Evolutionary conservation across 1,139 yeast genomes (phyloP).

Genomic region (Chernovozyma sophiae-reginae): DNA sequence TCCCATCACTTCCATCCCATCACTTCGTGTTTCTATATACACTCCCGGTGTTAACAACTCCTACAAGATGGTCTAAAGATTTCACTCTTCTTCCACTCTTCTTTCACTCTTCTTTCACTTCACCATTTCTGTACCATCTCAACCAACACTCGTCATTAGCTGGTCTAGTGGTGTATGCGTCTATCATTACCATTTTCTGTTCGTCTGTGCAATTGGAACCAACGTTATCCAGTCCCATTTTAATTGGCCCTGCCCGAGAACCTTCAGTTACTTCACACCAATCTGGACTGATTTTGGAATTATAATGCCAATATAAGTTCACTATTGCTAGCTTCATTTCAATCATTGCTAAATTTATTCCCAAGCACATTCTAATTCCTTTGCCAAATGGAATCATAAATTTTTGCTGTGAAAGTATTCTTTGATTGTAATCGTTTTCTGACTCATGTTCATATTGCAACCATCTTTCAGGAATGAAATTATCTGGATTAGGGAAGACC

Average conservation of each 20-base stretch:
- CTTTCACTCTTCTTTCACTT: neutral
- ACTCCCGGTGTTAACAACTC: too few relatives aligned
- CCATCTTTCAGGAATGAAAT: slow-evolving; percentile 64
- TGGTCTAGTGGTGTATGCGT: slow-evolving; percentile 50
- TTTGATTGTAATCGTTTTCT: slow-evolving; percentile 24
- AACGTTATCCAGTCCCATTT: slow-evolving; percentile 20
- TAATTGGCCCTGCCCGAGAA: slow-evolving; percentile 14
- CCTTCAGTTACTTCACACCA: slow-evolving; percentile 37
- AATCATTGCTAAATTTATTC: slow-evolving; percentile 62
- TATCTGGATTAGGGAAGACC: slow-evolving; percentile 49
- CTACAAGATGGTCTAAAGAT: too few relatives aligned
- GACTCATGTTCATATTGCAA: slow-evolving; percentile 32
- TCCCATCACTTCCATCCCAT: too few relatives aligned
- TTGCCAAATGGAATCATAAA: slow-evolving; percentile 68
- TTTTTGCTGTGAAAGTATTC: slow-evolving; percentile 45
- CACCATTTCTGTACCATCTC: slow-evolving; percentile 27
- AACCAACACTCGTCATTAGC: slow-evolving; percentile 50
- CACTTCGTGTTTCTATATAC: too few relatives aligned
- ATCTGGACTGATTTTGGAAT: slow-evolving; percentile 29
- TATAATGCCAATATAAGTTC: slow-evolving; percentile 48
- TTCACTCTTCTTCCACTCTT: neutral
- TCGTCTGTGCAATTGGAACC: slow-evolving; percentile 30
- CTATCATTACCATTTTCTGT: slow-evolving; percentile 49
- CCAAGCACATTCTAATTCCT: slow-evolving; percentile 74
- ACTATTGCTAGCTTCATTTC: slow-evolving; percentile 62